Percentiles rank a stretch among this genome's conserved stretches.
These are phyloP conservation scores for Pichia deserticola DNA, from an alignment of 805 yeast species.

Conservation along the genomic window DNA sequence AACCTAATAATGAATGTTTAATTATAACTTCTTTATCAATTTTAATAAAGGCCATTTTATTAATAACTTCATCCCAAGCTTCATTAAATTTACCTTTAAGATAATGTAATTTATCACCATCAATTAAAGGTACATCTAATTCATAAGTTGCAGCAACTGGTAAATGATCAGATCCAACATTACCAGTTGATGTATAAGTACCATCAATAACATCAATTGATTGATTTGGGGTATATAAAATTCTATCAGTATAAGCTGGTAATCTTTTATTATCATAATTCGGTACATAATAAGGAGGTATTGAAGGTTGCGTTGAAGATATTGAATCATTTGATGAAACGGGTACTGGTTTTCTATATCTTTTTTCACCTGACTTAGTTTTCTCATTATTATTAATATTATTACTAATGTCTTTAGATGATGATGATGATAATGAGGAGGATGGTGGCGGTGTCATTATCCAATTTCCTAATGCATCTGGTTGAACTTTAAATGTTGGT, in stretches of 20 bases:
- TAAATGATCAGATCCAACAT: conserved; percentile 43
- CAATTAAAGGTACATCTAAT: conserved; percentile 28
- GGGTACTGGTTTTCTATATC: conserved; percentile 4
- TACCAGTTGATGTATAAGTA: conserved; percentile 17
- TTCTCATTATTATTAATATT: not conserved
- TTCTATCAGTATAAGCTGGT: conserved; percentile 57
- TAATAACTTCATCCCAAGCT: conserved; percentile 18
- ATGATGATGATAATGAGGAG: not conserved
- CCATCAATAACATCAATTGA: conserved; percentile 12
- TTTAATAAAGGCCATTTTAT: conserved; percentile 31
- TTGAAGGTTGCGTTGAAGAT: not conserved
- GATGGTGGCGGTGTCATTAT: not conserved
- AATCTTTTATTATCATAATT: conserved; percentile 29
- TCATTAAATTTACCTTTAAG: conserved; percentile 32
- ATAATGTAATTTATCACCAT: conserved; percentile 29
- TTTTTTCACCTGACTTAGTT: not conserved
- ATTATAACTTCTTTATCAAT: conserved; percentile 22
- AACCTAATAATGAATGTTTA: not conserved
- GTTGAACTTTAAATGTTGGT: conserved; percentile 46
- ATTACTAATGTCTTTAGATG: not conserved
- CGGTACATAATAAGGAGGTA: conserved; percentile 7
- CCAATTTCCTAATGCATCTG: conserved; percentile 9
- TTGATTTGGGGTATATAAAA: conserved; percentile 31
- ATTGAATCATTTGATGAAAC: not conserved
- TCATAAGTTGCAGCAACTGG: conserved; percentile 41